These are phyloP conservation scores for Lentinus tigrinus DNA, from an alignment of 768 basidiomycete species.

Conservation along the genomic window DNA sequence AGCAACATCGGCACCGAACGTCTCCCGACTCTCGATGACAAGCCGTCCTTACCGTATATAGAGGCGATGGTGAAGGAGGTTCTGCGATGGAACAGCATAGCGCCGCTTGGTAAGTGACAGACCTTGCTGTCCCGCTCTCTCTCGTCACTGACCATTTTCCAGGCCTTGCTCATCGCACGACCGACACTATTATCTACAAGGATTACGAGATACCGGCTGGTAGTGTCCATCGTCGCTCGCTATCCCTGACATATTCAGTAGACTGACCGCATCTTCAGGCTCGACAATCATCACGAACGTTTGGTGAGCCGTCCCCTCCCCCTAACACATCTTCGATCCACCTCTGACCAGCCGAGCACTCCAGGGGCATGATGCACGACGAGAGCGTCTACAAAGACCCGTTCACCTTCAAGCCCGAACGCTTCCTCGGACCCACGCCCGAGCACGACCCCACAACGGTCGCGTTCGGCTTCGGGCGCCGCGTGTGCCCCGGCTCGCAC, in stretches of 20 bases:
- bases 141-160: not conserved
- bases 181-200: slow-evolving; percentile 23
- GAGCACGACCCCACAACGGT: slow-evolving; percentile 30
- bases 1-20: slow-evolving; percentile 17
- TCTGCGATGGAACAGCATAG: slow-evolving; percentile 35
- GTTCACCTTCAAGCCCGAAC: slow-evolving; percentile 37
- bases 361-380: slow-evolving; percentile 40
- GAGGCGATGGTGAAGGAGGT: slow-evolving; percentile 23
- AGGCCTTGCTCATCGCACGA: slow-evolving; percentile 21
- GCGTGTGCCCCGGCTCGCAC: slow-evolving; percentile 24
- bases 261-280: too few species aligned
- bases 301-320: not conserved
- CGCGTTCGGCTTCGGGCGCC: slow-evolving; percentile 38
- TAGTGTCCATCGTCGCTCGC: too few species aligned
- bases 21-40: slow-evolving; percentile 21
- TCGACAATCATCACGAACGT: not conserved
- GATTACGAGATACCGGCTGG: not conserved
- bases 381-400: slow-evolving; percentile 34
- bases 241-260: too few species aligned
- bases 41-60: slow-evolving; percentile 21
- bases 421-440: slow-evolving; percentile 33
- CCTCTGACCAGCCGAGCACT: not conserved
- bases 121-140: not conserved
- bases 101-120: slow-evolving; percentile 22
- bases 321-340: not conserved